Conservation (phyloP, 2,329 filamentous ascomycete species). For the Pyrenophora tritici-repentis region DNA sequence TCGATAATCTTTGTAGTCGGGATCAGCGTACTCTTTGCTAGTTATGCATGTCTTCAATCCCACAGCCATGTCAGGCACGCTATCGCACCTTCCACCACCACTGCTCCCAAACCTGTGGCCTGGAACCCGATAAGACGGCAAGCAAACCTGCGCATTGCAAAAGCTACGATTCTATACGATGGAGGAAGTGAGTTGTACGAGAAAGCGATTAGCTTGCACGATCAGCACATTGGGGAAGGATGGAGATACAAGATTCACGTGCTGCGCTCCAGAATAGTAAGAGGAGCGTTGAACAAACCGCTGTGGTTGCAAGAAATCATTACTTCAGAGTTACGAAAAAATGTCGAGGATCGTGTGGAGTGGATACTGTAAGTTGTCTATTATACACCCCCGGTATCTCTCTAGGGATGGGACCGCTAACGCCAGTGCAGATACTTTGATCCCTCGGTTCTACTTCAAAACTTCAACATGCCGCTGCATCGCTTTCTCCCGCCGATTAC, state of each 20-base stretch:
- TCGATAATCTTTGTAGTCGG: too few relatives aligned
- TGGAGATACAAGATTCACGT: slow-evolving; percentile 43
- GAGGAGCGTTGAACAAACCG: slow-evolving; percentile 46
- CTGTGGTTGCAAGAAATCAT: slow-evolving; percentile 33
- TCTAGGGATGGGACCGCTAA: too few relatives aligned
- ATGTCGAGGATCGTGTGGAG: slow-evolving; percentile 20
- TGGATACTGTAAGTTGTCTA: slow-evolving; percentile 25
- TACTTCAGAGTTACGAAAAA: slow-evolving; percentile 26
- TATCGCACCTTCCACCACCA: too few relatives aligned
- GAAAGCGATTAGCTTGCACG: not conserved
- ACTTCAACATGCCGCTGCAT: slow-evolving; percentile 35
- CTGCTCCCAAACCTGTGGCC: not conserved
- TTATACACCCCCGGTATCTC: too few relatives aligned
- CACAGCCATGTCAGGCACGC: too few relatives aligned
- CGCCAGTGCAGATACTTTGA: slow-evolving; percentile 9
- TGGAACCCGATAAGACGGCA: not conserved
- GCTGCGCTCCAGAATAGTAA: slow-evolving; percentile 38
- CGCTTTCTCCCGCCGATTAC: slow-evolving; percentile 37
- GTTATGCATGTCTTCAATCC: too few relatives aligned
- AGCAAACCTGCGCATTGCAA: not conserved
- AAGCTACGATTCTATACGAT: not conserved
- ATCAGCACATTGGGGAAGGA: not conserved
- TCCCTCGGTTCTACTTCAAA: slow-evolving; percentile 35
- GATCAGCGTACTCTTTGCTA: too few relatives aligned
- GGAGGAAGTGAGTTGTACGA: not conserved